Conservation (phyloP, 1,284 basidiomycete genomes). For the Crepidotus sp. region DNA sequence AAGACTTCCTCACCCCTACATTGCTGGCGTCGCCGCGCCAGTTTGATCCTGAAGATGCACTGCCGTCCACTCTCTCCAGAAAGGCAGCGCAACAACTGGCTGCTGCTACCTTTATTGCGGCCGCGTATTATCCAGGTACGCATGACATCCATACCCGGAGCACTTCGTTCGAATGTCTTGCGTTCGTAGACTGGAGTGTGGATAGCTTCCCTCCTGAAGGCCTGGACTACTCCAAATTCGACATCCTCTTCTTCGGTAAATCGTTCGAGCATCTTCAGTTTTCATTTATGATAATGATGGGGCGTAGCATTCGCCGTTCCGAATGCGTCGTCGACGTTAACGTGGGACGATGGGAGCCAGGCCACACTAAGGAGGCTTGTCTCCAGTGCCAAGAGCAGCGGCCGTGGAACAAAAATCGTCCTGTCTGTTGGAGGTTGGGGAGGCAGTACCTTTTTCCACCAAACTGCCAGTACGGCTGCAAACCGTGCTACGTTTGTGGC, state of each 20-base stretch:
- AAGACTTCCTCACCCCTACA: constrained; percentile 31
- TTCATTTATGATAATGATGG: background rate
- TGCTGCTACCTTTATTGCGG: constrained; percentile 25
- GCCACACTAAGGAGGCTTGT: constrained; percentile 58
- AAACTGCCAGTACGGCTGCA: constrained; percentile 27
- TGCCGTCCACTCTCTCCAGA: constrained; percentile 37
- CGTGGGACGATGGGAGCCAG: constrained; percentile 47
- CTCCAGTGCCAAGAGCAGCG: constrained; percentile 45
- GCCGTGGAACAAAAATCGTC: constrained; percentile 54
- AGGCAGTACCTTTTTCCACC: constrained; percentile 56
- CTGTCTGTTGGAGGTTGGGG: constrained; percentile 62
- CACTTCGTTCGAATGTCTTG: background rate
- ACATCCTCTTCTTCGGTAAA: constrained; percentile 59
- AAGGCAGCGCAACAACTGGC: constrained; percentile 30
- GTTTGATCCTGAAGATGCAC: constrained; percentile 35
- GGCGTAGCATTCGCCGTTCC: constrained; percentile 67
- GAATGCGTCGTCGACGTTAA: constrained; percentile 45
- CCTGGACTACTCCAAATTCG: constrained; percentile 63
- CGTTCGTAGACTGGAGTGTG: constrained; percentile 50
- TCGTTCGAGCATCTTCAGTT: background rate
- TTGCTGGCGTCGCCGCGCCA: constrained; percentile 19
- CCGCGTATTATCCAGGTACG: constrained; percentile 44
- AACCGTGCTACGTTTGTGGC: constrained; percentile 51
- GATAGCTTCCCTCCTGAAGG: constrained; percentile 50
- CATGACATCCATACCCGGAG: background rate